These are phyloP conservation scores for Santalum album DNA, from an alignment of 164 flowering plant species.

Conservation along the genomic window DNA sequence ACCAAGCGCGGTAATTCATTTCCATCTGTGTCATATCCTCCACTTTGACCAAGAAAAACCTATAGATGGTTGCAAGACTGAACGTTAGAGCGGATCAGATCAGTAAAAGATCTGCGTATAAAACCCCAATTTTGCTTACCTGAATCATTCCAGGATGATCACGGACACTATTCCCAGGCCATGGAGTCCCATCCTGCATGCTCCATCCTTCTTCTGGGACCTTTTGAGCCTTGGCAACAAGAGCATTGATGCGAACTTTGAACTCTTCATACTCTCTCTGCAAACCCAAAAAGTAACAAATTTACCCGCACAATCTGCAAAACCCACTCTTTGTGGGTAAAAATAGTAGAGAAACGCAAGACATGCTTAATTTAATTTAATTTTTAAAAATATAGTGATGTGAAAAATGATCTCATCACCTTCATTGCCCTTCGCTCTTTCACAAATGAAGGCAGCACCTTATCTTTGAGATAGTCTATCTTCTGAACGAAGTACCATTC, in stretches of 20 bases:
- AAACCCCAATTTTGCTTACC: no score
- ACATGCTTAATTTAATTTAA: background rate
- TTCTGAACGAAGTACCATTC: slow-evolving; percentile 58
- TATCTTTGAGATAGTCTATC: slow-evolving; percentile 60
- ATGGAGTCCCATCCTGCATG: slow-evolving; percentile 73
- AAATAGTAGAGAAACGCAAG: background rate
- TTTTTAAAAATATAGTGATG: no score
- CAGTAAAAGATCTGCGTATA: background rate
- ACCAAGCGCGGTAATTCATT: slow-evolving; percentile 65
- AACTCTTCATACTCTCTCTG: slow-evolving; percentile 80
- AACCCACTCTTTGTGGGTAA: background rate
- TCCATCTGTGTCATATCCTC: slow-evolving; percentile 55
- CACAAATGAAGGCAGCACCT: slow-evolving; percentile 53
- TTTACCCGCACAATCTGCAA: background rate
- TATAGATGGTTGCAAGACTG: slow-evolving; percentile 6
- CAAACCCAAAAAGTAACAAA: slow-evolving; percentile 8
- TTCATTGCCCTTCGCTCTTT: slow-evolving; percentile 72
- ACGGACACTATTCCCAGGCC: slow-evolving; percentile 78
- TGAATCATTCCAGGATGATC: slow-evolving; percentile 89
- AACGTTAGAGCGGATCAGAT: slow-evolving; percentile 5
- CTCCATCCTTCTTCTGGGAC: slow-evolving; percentile 79
- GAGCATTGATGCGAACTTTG: slow-evolving; percentile 63
- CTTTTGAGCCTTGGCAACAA: slow-evolving; percentile 64
- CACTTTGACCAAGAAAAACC: slow-evolving; percentile 68
- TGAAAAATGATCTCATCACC: slow-evolving; percentile 20